A percentile compares a stretch with the other conserved stretches of the same genome.
Conservation (phyloP, 2,329 filamentous ascomycete species). For the Aspergillus piperis region DNA sequence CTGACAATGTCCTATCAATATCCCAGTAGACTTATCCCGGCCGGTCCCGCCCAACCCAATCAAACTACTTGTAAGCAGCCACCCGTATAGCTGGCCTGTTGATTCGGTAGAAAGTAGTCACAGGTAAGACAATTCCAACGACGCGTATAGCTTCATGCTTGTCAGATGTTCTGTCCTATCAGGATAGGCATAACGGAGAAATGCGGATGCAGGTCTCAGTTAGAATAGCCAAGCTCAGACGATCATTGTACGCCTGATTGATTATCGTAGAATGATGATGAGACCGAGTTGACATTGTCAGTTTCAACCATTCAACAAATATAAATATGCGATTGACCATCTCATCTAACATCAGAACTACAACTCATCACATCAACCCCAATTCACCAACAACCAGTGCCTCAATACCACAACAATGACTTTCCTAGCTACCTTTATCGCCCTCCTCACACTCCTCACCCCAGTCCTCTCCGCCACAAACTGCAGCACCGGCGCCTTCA, state of each 20-base stretch:
- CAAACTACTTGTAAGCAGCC: not conserved
- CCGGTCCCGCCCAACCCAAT: not conserved
- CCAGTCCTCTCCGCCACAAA: not conserved
- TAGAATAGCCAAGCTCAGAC: not conserved
- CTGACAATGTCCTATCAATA: too few species aligned
- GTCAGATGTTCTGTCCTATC: not conserved
- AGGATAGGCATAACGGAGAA: not conserved
- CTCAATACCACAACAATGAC: not conserved
- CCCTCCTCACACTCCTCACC: not conserved
- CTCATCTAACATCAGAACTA: too few species aligned
- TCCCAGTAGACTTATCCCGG: not conserved
- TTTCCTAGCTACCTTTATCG: not conserved
- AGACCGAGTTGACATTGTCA: too few species aligned
- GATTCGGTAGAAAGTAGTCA: not conserved
- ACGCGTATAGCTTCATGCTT: not conserved
- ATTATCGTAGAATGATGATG: too few species aligned
- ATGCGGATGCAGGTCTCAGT: not conserved
- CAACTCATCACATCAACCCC: not conserved
- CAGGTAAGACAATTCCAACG: not conserved
- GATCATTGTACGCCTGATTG: not conserved
- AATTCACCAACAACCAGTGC: not conserved
- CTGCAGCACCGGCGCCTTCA: not conserved
- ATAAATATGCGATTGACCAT: too few species aligned
- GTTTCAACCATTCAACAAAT: too few species aligned
- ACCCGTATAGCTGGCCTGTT: not conserved